Conservation (phyloP, 73 alveolate genomes). For the Tetrahymena thermophila region DNA sequence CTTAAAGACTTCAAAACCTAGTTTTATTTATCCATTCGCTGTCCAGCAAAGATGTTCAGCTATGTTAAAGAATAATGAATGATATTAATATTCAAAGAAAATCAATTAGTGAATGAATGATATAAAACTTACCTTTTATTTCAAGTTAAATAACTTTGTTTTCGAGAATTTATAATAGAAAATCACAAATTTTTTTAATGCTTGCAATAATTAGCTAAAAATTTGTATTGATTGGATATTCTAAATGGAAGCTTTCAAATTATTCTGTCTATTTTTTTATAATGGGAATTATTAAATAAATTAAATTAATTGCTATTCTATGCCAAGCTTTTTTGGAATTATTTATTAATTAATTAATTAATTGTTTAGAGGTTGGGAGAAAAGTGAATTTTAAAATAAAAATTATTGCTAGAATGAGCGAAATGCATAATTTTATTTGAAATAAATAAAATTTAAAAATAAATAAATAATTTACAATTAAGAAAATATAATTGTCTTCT, state of each 20-base stretch:
- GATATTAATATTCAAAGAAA: background rate
- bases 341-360: no score
- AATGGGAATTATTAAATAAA: background rate
- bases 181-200: background rate
- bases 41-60: background rate
- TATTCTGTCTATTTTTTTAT: background rate
- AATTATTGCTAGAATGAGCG: background rate
- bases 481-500: background rate
- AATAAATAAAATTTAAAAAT: background rate
- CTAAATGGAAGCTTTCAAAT: background rate
- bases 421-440: background rate
- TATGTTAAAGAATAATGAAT: background rate
- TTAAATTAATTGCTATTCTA: background rate
- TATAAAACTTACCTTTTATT: background rate
- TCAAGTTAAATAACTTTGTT: background rate
- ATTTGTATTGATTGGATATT: background rate
- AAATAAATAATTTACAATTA: background rate
- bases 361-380: background rate
- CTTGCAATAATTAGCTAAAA: background rate
- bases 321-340: background rate
- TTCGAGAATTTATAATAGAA: background rate
- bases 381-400: background rate
- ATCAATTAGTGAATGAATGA: background rate
- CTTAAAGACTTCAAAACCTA: background rate
- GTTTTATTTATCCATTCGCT: background rate